phyloP scores from a whole-genome alignment of 2,329 filamentous ascomycete species.

The Helminthosporium solani region DNA sequence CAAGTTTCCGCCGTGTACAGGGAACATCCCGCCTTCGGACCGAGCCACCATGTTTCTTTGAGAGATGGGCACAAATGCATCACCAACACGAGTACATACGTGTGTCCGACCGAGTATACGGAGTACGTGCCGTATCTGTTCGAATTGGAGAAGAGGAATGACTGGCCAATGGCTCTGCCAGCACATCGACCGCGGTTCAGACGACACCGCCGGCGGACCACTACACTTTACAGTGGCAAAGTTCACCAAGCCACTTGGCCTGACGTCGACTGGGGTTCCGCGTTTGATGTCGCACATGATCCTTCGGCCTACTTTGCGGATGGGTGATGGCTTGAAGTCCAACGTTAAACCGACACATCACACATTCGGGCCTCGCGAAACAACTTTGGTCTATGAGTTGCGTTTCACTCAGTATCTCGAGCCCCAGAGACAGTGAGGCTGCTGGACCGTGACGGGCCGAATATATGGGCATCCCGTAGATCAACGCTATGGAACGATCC shows the following conservation, averaged over 20 bases:
- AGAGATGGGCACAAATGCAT: constrained; percentile 9
- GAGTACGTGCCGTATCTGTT: neutral
- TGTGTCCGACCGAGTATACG: neutral
- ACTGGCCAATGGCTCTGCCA: neutral
- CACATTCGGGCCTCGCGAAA: neutral
- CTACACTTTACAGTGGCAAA: neutral
- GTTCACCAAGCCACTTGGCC: neutral
- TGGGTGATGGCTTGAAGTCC: neutral
- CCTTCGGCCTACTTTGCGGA: neutral
- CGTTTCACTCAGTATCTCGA: neutral
- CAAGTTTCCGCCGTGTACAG: neutral
- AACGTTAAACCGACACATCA: neutral
- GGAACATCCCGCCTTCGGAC: constrained; percentile 3
- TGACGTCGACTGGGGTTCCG: neutral
- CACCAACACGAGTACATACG: neutral
- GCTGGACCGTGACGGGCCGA: neutral
- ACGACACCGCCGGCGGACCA: neutral
- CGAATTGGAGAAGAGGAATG: neutral
- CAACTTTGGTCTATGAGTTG: neutral
- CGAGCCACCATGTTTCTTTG: neutral
- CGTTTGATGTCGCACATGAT: neutral
- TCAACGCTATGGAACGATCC: neutral
- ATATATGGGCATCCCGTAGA: neutral
- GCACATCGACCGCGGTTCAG: neutral
- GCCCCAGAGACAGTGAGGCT: neutral